These are phyloP conservation scores for Zhuliangozyma blackwelliae DNA, from an alignment of 1,139 yeast genomes.

Conservation along the genomic window DNA sequence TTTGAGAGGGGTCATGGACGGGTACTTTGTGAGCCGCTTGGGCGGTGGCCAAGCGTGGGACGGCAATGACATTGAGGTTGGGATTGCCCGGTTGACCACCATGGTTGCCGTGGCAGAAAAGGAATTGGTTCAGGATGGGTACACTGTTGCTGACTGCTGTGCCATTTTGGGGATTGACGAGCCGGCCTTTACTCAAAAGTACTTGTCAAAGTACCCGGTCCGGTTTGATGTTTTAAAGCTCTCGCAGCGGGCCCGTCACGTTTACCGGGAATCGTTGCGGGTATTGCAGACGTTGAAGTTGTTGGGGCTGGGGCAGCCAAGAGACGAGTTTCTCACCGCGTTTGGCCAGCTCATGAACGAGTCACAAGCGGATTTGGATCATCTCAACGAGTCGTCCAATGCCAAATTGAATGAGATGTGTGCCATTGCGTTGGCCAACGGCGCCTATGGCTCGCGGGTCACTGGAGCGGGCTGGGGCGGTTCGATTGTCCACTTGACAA, in stretches of 20 bases:
- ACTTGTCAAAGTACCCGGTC: slow-evolving; percentile 54
- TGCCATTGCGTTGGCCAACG: slow-evolving; percentile 48
- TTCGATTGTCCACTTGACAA: slow-evolving; percentile 61
- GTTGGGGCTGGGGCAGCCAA: slow-evolving; percentile 13
- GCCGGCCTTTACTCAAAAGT: slow-evolving; percentile 42
- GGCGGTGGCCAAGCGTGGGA: slow-evolving; percentile 32
- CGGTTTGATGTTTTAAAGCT: slow-evolving; percentile 52
- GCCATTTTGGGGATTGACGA: slow-evolving; percentile 35
- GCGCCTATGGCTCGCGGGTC: slow-evolving; percentile 63
- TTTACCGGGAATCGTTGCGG: slow-evolving; percentile 58
- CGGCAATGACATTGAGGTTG: slow-evolving; percentile 42
- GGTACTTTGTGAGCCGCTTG: slow-evolving; percentile 34
- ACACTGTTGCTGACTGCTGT: slow-evolving; percentile 49
- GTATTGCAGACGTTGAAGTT: slow-evolving; percentile 50
- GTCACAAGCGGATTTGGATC: slow-evolving; percentile 52
- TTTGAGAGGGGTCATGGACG: slow-evolving; percentile 60
- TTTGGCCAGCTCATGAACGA: slow-evolving; percentile 59
- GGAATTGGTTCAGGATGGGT: slow-evolving; percentile 30
- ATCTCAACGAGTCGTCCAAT: slow-evolving; percentile 52
- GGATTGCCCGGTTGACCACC: slow-evolving; percentile 34
- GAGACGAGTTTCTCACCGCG: slow-evolving; percentile 21
- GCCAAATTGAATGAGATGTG: slow-evolving; percentile 52
- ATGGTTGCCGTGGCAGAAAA: slow-evolving; percentile 42
- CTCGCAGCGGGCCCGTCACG: slow-evolving; percentile 60
- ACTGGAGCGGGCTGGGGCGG: slow-evolving; percentile 89